phyloP scores from a whole-genome alignment of 768 basidiomycete species.

The Amanita muscaria region DNA sequence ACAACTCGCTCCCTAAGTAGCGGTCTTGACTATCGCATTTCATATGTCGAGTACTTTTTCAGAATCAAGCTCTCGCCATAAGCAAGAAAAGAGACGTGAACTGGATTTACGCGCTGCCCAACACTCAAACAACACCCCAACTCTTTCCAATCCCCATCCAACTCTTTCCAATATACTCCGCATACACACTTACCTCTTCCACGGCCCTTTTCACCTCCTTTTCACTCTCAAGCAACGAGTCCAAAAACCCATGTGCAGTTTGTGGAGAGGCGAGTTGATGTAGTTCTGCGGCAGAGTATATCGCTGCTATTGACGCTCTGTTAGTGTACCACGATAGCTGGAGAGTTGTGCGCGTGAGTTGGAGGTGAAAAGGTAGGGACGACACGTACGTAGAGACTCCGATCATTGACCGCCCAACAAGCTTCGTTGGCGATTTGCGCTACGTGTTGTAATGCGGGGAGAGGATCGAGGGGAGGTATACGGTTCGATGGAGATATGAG shows the following conservation, averaged over 20 bases:
- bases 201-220: conserved; percentile 35
- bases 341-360: no score
- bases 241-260: conserved; percentile 60
- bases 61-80: no score
- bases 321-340: conserved; percentile 54
- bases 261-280: conserved; percentile 74
- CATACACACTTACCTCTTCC: conserved; percentile 46
- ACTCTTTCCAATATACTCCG: conserved; percentile 54
- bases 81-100: no score
- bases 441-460: conserved; percentile 54
- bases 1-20: no score
- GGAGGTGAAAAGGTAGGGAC: no score
- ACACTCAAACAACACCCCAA: conserved; percentile 44
- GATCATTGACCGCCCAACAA: conserved; percentile 48
- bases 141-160: conserved; percentile 69
- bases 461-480: conserved; percentile 47
- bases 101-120: no score
- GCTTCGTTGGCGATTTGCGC: conserved; percentile 60
- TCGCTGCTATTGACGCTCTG: conserved; percentile 52
- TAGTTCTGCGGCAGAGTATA: conserved; percentile 74
- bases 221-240: conserved; percentile 47
- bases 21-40: no score
- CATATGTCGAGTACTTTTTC: no score
- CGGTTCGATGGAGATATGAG: conserved; percentile 44
- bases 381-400: conserved; percentile 56